Evolutionary conservation across 2,329 filamentous ascomycete species (phyloP).

Genomic region (Scedosporium boydii): DNA sequence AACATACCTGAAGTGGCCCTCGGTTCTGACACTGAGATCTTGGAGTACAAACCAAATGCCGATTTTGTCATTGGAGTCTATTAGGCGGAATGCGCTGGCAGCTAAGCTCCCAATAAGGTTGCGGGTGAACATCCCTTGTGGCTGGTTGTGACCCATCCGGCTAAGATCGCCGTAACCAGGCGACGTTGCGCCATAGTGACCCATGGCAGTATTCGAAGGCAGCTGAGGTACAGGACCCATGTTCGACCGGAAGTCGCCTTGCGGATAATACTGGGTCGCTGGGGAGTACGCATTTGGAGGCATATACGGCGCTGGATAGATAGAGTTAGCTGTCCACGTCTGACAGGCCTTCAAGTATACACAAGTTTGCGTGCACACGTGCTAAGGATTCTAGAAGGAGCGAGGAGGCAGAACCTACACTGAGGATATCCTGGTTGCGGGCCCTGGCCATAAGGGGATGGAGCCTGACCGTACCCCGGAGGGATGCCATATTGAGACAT

Average conservation of each 20-base stretch:
- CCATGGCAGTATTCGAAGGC: conserved; percentile 6
- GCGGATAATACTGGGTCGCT: conserved; percentile 16
- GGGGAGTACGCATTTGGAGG: conserved; percentile 21
- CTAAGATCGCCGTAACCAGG: conserved; percentile 20
- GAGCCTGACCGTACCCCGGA: conserved; percentile 17
- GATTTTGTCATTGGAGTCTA: conserved; percentile 67
- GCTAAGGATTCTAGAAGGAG: background rate
- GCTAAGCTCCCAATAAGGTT: conserved; percentile 90
- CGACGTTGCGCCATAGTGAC: conserved; percentile 16
- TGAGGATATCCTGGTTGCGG: conserved; percentile 19
- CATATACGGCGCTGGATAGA: conserved; percentile 10
- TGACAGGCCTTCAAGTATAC: background rate
- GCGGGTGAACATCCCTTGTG: conserved; percentile 81
- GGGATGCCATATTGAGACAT: conserved; percentile 8
- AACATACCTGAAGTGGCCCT: conserved; percentile 75
- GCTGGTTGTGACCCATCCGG: conserved; percentile 33
- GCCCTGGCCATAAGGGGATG: background rate
- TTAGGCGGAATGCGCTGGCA: conserved; percentile 77
- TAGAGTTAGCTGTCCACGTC: background rate
- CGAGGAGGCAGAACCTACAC: conserved; percentile 15
- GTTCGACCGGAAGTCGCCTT: conserved; percentile 8
- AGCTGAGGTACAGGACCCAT: conserved; percentile 3
- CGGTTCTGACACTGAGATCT: conserved; percentile 87
- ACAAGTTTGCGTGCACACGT: no score
- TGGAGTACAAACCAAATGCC: conserved; percentile 97